Evolutionary conservation across 306 rosid species (phyloP).

Genomic region (Canavalia ensiformis): DNA sequence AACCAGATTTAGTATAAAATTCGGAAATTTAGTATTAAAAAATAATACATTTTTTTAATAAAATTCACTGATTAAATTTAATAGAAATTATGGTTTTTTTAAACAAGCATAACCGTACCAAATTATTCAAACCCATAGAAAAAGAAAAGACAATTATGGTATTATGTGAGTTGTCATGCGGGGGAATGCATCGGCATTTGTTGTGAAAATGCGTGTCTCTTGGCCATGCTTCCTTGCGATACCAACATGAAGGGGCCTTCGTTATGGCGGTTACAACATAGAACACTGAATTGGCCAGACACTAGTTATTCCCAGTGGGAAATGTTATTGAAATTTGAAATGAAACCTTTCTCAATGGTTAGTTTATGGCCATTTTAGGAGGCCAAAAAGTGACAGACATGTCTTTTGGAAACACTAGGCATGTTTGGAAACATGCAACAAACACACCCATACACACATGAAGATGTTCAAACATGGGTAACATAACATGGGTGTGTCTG

Average conservation of each 20-base stretch:
- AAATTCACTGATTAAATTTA: no score
- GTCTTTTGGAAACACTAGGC: slow-evolving; percentile 35
- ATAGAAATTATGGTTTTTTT: no score
- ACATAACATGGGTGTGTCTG: slow-evolving; percentile 65
- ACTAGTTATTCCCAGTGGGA: neutral
- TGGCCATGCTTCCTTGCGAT: neutral
- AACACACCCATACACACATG: slow-evolving; percentile 51
- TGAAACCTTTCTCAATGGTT: neutral
- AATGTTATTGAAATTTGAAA: neutral
- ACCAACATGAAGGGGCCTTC: neutral
- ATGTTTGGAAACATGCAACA: slow-evolving; percentile 49
- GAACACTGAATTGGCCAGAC: neutral
- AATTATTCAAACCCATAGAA: no score
- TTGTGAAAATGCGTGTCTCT: slow-evolving; percentile 29
- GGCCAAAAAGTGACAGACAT: slow-evolving; percentile 59
- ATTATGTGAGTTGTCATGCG: slow-evolving; percentile 2
- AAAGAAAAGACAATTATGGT: neutral
- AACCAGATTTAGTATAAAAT: no score
- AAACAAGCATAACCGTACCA: no score
- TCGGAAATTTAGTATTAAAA: no score
- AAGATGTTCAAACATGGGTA: slow-evolving; percentile 46
- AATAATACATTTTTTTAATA: no score
- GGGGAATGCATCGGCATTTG: neutral
- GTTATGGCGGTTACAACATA: neutral
- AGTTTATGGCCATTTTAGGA: neutral